Conservation (phyloP, 2,329 filamentous ascomycete species). For the Fusarium sp. region DNA sequence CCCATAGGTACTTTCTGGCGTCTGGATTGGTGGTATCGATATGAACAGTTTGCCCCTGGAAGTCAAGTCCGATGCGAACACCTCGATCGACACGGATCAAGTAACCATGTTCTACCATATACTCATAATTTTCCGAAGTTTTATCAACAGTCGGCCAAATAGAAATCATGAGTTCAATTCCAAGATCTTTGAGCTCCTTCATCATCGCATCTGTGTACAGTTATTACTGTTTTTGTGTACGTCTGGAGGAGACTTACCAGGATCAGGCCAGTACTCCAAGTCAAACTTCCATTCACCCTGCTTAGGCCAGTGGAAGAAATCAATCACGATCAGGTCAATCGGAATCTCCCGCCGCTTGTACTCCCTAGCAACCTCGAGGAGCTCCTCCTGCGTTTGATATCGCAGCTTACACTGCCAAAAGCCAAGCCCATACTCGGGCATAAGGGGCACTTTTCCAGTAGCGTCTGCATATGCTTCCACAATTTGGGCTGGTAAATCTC, state of each 20-base stretch:
- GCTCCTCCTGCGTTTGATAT: slow-evolving; percentile 73
- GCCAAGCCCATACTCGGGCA: slow-evolving; percentile 75
- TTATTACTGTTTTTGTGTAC: neutral
- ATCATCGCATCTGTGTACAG: slow-evolving; percentile 66
- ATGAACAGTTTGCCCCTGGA: slow-evolving; percentile 67
- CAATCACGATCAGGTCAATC: slow-evolving; percentile 73
- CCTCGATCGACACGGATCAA: slow-evolving; percentile 72
- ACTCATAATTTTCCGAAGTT: slow-evolving; percentile 66
- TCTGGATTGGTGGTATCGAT: slow-evolving; percentile 73
- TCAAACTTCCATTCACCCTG: slow-evolving; percentile 78
- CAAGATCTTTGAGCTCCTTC: slow-evolving; percentile 66
- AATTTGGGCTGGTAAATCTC: slow-evolving; percentile 65
- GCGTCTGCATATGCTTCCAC: slow-evolving; percentile 65
- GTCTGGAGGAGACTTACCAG: slow-evolving; percentile 52
- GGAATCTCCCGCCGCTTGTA: slow-evolving; percentile 66
- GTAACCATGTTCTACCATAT: slow-evolving; percentile 70
- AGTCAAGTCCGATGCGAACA: slow-evolving; percentile 67
- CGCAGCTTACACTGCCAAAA: slow-evolving; percentile 77
- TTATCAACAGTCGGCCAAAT: slow-evolving; percentile 76
- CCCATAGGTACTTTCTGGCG: slow-evolving; percentile 69
- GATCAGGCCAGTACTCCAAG: slow-evolving; percentile 71
- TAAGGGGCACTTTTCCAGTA: slow-evolving; percentile 71
- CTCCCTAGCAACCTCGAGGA: slow-evolving; percentile 69
- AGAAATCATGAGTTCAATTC: slow-evolving; percentile 75
- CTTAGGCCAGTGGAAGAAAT: slow-evolving; percentile 75